A percentile compares a stretch with the other conserved stretches of the same genome.
Evolutionary conservation across 1,139 yeast genomes (phyloP).

Genomic region (Tardiomyces blankii): DNA sequence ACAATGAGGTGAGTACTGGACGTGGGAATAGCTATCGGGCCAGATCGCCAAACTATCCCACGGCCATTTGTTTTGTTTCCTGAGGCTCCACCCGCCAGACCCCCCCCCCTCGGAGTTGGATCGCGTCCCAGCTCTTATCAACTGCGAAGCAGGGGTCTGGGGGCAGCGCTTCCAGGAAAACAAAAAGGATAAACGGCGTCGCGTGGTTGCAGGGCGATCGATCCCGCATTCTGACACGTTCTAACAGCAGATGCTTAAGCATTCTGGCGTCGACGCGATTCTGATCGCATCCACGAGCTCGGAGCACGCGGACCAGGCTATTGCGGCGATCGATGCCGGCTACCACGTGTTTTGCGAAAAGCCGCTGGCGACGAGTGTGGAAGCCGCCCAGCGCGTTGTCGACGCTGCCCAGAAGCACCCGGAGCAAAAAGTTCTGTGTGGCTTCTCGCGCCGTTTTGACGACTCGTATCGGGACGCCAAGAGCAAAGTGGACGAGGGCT

Average conservation of each 20-base stretch:
- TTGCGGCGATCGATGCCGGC: slow-evolving; percentile 11
- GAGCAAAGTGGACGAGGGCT: slow-evolving; percentile 9
- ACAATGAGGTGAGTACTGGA: slow-evolving; percentile 5
- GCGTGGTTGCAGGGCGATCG: too few relatives aligned
- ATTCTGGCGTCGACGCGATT: slow-evolving; percentile 12
- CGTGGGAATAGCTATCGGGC: too few relatives aligned
- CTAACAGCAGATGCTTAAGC: slow-evolving; percentile 7
- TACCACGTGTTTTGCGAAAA: slow-evolving; percentile 15
- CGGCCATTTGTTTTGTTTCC: too few relatives aligned
- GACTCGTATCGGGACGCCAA: slow-evolving; percentile 13
- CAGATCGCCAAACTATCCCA: too few relatives aligned
- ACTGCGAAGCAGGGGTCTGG: too few relatives aligned
- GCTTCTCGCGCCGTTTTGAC: slow-evolving; percentile 14
- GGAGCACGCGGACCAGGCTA: slow-evolving; percentile 13
- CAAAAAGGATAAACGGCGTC: too few relatives aligned
- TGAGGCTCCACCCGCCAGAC: too few relatives aligned
- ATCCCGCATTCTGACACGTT: too few relatives aligned
- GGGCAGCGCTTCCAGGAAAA: too few relatives aligned
- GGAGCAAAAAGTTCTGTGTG: slow-evolving; percentile 13
- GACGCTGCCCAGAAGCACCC: slow-evolving; percentile 10
- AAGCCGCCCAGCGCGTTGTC: slow-evolving; percentile 11
- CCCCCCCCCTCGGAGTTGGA: too few relatives aligned
- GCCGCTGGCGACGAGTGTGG: slow-evolving; percentile 11
- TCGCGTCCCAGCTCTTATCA: too few relatives aligned
- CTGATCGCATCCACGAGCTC: slow-evolving; percentile 14